Conservation (phyloP, 169 alveolate genomes). For the Plasmodium relictum region DNA sequence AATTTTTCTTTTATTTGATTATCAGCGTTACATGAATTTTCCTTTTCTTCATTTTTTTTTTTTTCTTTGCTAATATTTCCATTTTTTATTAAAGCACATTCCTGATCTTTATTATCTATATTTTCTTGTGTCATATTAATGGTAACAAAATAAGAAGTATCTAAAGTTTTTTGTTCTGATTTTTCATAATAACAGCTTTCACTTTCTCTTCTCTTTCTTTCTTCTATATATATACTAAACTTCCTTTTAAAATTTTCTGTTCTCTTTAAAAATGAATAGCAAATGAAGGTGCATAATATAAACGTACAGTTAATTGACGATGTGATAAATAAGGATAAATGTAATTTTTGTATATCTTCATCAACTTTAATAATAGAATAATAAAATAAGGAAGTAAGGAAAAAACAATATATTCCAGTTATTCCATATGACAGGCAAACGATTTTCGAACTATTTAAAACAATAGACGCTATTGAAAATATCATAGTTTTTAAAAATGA, state of each 20-base stretch:
- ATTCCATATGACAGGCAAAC: constrained; percentile 64
- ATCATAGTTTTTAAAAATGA: constrained; percentile 72
- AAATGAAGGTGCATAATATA: constrained; percentile 38
- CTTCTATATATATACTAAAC: constrained; percentile 29
- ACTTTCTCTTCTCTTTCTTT: constrained; percentile 5
- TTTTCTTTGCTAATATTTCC: background rate
- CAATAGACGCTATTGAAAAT: constrained; percentile 52
- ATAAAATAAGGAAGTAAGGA: constrained; percentile 38
- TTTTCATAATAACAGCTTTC: background rate
- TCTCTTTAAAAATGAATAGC: constrained; percentile 24
- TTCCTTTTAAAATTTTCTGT: constrained; percentile 35
- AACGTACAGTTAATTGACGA: constrained; percentile 33
- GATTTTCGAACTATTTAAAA: constrained; percentile 49
- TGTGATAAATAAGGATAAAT: constrained; percentile 41
- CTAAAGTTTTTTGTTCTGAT: background rate
- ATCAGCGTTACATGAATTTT: background rate
- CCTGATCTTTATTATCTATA: background rate
- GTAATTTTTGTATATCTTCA: constrained; percentile 21
- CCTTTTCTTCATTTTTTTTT: background rate
- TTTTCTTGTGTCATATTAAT: background rate
- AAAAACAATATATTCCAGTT: constrained; percentile 65
- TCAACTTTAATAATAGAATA: constrained; percentile 49
- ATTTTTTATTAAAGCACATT: background rate
- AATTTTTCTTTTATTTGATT: background rate
- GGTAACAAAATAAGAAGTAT: background rate